Conservation (phyloP, 495 filamentous ascomycete species). For the Penicillium desertorum region DNA sequence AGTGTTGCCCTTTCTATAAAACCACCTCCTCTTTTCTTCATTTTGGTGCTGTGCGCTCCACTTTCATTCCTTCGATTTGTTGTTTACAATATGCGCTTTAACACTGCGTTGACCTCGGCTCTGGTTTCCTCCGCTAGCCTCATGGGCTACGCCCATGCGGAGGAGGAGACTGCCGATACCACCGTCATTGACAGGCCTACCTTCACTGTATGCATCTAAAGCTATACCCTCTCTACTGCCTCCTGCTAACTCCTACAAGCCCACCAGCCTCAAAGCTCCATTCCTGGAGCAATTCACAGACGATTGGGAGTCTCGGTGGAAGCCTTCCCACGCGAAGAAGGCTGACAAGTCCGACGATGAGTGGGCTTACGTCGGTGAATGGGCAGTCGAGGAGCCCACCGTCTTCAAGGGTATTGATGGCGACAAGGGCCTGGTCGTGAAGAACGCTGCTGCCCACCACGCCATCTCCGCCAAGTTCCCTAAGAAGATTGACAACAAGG, state of each 20-base stretch:
- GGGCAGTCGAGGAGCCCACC: constrained; percentile 92
- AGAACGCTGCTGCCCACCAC: constrained; percentile 95
- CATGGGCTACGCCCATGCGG: constrained; percentile 69
- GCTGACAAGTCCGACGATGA: constrained; percentile 85
- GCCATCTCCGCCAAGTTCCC: constrained; percentile 99
- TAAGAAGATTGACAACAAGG: constrained; percentile 96
- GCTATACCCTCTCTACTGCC: constrained; percentile 8
- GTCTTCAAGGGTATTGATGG: constrained; percentile 93
- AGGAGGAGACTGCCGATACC: constrained; percentile 61
- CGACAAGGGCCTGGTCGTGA: constrained; percentile 95
- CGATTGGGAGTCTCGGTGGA: constrained; percentile 91
- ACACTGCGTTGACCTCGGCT: constrained; percentile 63
- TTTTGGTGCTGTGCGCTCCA: constrained; percentile 26
- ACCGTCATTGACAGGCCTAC: constrained; percentile 67
- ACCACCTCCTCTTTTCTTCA: constrained; percentile 36
- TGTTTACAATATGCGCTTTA: constrained; percentile 69
- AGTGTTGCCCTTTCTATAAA: constrained; percentile 33
- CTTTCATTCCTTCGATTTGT: constrained; percentile 21
- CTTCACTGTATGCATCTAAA: constrained; percentile 71
- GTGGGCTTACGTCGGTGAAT: constrained; percentile 96
- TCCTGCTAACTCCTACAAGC: constrained; percentile 52
- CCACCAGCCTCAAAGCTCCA: constrained; percentile 80
- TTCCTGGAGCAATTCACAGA: constrained; percentile 99
- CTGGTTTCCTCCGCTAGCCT: constrained; percentile 69
- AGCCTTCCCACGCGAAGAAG: constrained; percentile 94